These are phyloP conservation scores for Misopates orontium DNA, from an alignment of 257 asterid genomes.

Conservation along the genomic window DNA sequence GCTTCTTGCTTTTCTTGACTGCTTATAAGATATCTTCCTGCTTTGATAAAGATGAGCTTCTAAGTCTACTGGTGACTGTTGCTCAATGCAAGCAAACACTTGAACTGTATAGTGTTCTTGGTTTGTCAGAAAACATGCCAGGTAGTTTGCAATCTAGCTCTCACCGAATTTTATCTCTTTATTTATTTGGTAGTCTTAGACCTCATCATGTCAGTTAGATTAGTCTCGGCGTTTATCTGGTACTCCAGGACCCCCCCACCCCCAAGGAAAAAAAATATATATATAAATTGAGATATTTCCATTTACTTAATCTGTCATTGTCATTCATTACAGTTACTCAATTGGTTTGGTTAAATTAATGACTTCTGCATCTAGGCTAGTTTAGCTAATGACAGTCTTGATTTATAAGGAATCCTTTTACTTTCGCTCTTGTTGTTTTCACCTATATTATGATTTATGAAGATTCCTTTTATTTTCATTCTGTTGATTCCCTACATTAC, in stretches of 20 bases:
- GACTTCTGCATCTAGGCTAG: not conserved
- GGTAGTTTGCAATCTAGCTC: slow-evolving; percentile 27
- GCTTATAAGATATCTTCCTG: slow-evolving; percentile 40
- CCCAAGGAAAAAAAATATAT: too few species aligned
- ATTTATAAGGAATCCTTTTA: not conserved
- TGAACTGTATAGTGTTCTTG: slow-evolving; percentile 20
- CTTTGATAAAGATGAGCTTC: slow-evolving; percentile 42
- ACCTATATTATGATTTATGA: not conserved
- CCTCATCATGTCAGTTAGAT: not conserved
- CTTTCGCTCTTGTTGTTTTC: not conserved
- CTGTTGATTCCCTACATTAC: not conserved
- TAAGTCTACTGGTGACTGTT: slow-evolving; percentile 28
- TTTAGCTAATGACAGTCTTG: not conserved
- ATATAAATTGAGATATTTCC: too few species aligned
- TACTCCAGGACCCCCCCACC: too few species aligned
- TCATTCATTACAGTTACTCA: not conserved
- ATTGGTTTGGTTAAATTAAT: not conserved
- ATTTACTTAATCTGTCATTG: too few species aligned
- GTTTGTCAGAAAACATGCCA: slow-evolving; percentile 11
- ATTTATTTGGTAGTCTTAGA: not conserved
- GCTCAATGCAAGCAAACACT: slow-evolving; percentile 40
- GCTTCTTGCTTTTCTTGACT: slow-evolving; percentile 52
- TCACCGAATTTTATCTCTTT: not conserved
- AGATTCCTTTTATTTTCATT: not conserved
- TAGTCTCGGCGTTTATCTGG: not conserved